phyloP scores from a whole-genome alignment of 2,329 filamentous ascomycete species.

The Arthrobotrys musiformis region DNA sequence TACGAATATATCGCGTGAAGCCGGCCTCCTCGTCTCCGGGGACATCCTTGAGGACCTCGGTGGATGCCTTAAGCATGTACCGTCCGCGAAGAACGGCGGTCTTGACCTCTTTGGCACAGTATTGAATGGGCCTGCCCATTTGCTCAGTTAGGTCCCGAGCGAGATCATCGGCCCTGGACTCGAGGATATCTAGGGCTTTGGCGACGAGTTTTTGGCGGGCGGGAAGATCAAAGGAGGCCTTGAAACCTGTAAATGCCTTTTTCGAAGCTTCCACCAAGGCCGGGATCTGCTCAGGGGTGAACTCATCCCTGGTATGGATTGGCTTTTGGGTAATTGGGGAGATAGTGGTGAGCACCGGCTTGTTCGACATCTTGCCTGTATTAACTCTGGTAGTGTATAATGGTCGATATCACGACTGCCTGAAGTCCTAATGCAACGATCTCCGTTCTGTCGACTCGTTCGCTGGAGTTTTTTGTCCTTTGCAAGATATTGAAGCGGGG shows the following conservation, averaged over 20 bases:
- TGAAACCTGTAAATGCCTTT: slow-evolving; percentile 79
- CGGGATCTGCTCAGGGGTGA: slow-evolving; percentile 76
- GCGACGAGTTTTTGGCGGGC: slow-evolving; percentile 83
- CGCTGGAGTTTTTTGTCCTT: too few relatives aligned
- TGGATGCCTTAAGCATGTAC: slow-evolving; percentile 85
- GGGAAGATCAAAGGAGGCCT: slow-evolving; percentile 74
- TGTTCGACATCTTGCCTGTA: slow-evolving; percentile 31
- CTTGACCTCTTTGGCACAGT: slow-evolving; percentile 81
- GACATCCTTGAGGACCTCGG: slow-evolving; percentile 80
- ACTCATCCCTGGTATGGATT: slow-evolving; percentile 80
- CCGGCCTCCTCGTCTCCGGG: slow-evolving; percentile 85
- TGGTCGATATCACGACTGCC: neutral
- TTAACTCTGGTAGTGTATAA: neutral
- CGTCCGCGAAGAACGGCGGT: slow-evolving; percentile 87
- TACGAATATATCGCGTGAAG: slow-evolving; percentile 89
- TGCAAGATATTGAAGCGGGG: neutral
- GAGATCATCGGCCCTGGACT: slow-evolving; percentile 78
- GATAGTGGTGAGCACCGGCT: slow-evolving; percentile 75
- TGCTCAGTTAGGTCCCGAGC: slow-evolving; percentile 88
- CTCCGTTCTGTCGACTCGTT: neutral
- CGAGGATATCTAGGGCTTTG: slow-evolving; percentile 78
- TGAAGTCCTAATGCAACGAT: too few relatives aligned
- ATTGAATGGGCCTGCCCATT: slow-evolving; percentile 93
- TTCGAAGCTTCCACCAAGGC: slow-evolving; percentile 77
- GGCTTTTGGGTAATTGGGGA: slow-evolving; percentile 89